Base-by-base conservation (phyloP, 345 rosid genomes). In the Acer negundo region DNA sequence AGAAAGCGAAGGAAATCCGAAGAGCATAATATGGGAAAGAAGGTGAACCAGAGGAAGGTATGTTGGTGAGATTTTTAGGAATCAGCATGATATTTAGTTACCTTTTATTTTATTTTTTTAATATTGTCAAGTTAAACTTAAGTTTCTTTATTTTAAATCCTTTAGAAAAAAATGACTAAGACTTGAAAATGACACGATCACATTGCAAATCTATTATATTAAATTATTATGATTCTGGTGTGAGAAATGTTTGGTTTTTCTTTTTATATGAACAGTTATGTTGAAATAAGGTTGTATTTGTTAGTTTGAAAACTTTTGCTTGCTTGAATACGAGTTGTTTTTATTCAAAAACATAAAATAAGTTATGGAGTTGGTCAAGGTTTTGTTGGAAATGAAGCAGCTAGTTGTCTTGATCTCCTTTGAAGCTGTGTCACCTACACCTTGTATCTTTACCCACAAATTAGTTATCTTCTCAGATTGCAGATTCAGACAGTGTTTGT, bases 1-100 rank as follows among this genome's bases (percentile, higher is more conserved):
- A 89, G 95, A 85, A 96, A 96, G 82, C 86, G 97, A 81, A 89
- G 97, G 83, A 95, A 93, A 89, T 79, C 89, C 67, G 95, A 93
- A 65, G 97, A 95, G 56, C 77, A 82, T 58, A 80, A 73, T 46
- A n/a, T 73, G 63, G 97, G 91, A 26, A 93, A 82, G 86, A 92
- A 89, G 83, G 68, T 78, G 73, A 84, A 75, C 86, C 80, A 68
- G 73, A 86, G 87, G 84, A 92, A 91, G 99, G 99, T 94, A 86
- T 66, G 83, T 59, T 80, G 73, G 63, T 70, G 49, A 74, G 23
- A 10, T 9, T 53, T 2, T 74, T 66, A 8, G 40, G 35, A 55
- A 75, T 16, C 38, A 51, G 13, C 56, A 7, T 55, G 78, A 75
- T 10, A 22, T 15, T 66, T 16, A 55, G 13, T 44, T 49, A 6